Percentiles rank a stretch among this genome's conserved stretches.
These are phyloP conservation scores for Trichosanthes truncata DNA, from an alignment of 306 rosid species.

Conservation along the genomic window DNA sequence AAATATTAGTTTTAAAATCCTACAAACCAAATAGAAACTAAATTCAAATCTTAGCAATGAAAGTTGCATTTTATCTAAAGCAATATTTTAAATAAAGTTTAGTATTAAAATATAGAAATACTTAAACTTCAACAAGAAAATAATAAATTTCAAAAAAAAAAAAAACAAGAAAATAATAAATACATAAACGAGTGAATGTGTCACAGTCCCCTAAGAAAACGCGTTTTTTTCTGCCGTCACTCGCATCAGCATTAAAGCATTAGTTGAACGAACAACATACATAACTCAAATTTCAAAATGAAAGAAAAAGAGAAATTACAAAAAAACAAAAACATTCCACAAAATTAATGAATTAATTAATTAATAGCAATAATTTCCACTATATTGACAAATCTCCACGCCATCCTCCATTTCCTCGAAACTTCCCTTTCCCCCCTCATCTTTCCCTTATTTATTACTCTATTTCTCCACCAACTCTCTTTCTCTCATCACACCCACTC, in stretches of 20 bases:
- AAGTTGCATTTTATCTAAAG: too few relatives aligned
- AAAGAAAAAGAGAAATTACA: not conserved
- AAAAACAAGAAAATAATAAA: not conserved
- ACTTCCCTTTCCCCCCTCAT: conserved; percentile 1
- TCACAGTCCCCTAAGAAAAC: not conserved
- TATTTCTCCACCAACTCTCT: not conserved
- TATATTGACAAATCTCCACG: conserved; percentile 36
- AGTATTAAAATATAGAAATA: too few relatives aligned
- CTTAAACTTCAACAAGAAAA: too few relatives aligned
- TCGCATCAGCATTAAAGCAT: not conserved
- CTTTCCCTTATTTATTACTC: conserved; percentile 11
- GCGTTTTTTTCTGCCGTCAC: conserved; percentile 6
- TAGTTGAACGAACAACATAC: not conserved
- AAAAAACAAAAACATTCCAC: too few relatives aligned
- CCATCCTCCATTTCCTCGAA: conserved; percentile 25
- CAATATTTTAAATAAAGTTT: too few relatives aligned
- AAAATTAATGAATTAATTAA: not conserved
- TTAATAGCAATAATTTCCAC: not conserved
- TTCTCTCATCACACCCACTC: not conserved
- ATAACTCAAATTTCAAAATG: not conserved
- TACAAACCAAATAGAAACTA: too few relatives aligned
- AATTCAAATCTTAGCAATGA: too few relatives aligned
- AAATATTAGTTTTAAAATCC: too few relatives aligned
- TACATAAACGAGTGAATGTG: not conserved
- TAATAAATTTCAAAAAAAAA: not conserved